phyloP scores from a whole-genome alignment of 2,329 filamentous ascomycete genomes.

The Microsporum audouinii region DNA sequence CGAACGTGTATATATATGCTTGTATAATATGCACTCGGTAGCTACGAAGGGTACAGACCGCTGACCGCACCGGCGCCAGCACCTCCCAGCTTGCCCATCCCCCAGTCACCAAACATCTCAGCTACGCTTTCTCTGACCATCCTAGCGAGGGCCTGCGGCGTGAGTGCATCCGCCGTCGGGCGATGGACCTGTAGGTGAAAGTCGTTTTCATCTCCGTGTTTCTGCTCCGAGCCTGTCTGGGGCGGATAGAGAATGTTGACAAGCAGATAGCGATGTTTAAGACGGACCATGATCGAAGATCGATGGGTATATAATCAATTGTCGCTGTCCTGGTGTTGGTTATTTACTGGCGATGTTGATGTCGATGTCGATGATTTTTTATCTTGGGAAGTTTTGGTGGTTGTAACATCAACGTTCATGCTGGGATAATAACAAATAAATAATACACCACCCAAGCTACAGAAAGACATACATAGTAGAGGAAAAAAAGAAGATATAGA shows the following conservation, averaged over 20 bases:
- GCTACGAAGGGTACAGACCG: not conserved
- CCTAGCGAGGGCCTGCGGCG: constrained; percentile 52
- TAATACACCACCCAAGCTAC: too few species aligned
- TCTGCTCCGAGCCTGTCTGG: constrained; percentile 17
- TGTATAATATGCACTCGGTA: not conserved
- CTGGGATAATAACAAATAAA: too few species aligned
- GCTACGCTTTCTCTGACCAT: constrained; percentile 60
- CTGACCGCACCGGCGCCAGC: not conserved
- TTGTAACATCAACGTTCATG: too few species aligned
- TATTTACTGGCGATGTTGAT: not conserved
- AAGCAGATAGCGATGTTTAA: constrained; percentile 94
- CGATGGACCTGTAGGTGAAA: constrained; percentile 62
- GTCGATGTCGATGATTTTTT: too few species aligned
- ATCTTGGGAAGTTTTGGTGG: too few species aligned
- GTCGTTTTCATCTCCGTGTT: constrained; percentile 19
- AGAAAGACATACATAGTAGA: too few species aligned
- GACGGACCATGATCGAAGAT: constrained; percentile 61
- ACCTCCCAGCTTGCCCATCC: constrained; percentile 41
- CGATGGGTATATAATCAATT: not conserved
- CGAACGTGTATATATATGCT: too few species aligned
- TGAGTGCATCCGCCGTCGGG: constrained; percentile 63
- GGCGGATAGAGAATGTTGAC: constrained; percentile 82
- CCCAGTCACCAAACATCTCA: constrained; percentile 78
- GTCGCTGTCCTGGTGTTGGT: not conserved
- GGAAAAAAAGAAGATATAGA: too few species aligned